Conservation (phyloP, 805 yeast species). For the Lachancea kluyveri region DNA sequence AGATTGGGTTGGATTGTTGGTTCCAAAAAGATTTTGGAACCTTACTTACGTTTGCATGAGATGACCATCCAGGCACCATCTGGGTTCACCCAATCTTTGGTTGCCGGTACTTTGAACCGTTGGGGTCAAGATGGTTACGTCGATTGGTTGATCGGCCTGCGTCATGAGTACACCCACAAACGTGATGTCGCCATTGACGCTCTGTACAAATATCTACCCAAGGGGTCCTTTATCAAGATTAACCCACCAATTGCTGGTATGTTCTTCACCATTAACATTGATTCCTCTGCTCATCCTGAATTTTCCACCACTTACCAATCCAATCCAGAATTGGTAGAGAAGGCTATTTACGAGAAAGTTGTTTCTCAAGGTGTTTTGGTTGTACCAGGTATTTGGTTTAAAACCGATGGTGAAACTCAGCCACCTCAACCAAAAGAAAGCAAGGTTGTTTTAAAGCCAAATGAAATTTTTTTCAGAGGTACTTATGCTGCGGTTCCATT, state of each 20-base stretch:
- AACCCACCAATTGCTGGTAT: constrained; percentile 77
- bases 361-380: constrained; percentile 57
- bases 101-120: constrained; percentile 63
- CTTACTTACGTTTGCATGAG: constrained; percentile 68
- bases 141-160: constrained; percentile 82
- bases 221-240: constrained; percentile 28
- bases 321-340: constrained; percentile 62
- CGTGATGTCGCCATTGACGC: constrained; percentile 85
- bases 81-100: constrained; percentile 70
- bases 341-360: constrained; percentile 53
- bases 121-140: constrained; percentile 91
- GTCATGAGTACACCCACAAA: constrained; percentile 78
- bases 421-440: constrained; percentile 52
- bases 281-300: constrained; percentile 76
- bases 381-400: constrained; percentile 84
- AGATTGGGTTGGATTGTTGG: constrained; percentile 89
- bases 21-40: constrained; percentile 55
- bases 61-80: constrained; percentile 74
- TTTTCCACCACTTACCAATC: constrained; percentile 47
- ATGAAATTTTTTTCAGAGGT: constrained; percentile 70
- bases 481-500: constrained; percentile 82
- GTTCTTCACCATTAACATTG: constrained; percentile 73
- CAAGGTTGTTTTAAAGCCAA: constrained; percentile 36
- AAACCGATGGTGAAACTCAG: constrained; percentile 44
- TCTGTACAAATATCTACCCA: constrained; percentile 46